Evolutionary conservation across 2,329 filamentous ascomycete species (phyloP).

Genomic region (Monilinia vaccinii-corymbosi): DNA sequence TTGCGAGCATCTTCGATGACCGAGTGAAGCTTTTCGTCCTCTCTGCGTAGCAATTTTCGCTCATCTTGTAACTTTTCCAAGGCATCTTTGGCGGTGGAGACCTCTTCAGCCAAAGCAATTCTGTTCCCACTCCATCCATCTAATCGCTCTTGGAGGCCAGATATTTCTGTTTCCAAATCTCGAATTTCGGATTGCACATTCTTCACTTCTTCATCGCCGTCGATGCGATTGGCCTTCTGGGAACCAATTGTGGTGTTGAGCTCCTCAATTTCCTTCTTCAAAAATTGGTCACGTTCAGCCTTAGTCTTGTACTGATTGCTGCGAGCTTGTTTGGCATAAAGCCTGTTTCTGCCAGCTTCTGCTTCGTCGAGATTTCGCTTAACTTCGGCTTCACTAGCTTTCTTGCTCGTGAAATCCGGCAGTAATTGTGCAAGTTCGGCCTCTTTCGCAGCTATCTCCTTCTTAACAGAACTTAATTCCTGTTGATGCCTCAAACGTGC

Average conservation of each 20-base stretch:
- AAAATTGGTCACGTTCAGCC: conserved; percentile 74
- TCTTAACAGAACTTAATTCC: conserved; percentile 63
- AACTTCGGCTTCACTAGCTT: conserved; percentile 61
- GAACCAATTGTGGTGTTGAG: conserved; percentile 66
- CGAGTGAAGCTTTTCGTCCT: conserved; percentile 78
- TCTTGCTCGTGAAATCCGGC: conserved; percentile 67
- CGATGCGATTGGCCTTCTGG: conserved; percentile 76
- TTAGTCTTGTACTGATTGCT: conserved; percentile 83
- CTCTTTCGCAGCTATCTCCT: conserved; percentile 68
- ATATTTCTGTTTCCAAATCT: conserved; percentile 63
- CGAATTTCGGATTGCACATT: conserved; percentile 63
- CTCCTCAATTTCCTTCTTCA: conserved; percentile 72
- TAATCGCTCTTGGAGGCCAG: conserved; percentile 59
- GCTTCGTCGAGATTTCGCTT: conserved; percentile 66
- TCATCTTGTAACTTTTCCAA: conserved; percentile 76
- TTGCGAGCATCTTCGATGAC: conserved; percentile 66
- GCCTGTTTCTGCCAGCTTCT: conserved; percentile 63
- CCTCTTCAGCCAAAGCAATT: conserved; percentile 61
- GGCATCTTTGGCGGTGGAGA: conserved; percentile 68
- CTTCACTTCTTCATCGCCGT: conserved; percentile 74
- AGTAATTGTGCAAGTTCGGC: conserved; percentile 63
- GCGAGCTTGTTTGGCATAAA: conserved; percentile 88
- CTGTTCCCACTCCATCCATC: conserved; percentile 72
- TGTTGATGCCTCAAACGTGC: conserved; percentile 60
- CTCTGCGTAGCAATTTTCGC: conserved; percentile 76